Conservation (phyloP, 192 early-diverging fungal species). For the Backusella tarrabulga region DNA sequence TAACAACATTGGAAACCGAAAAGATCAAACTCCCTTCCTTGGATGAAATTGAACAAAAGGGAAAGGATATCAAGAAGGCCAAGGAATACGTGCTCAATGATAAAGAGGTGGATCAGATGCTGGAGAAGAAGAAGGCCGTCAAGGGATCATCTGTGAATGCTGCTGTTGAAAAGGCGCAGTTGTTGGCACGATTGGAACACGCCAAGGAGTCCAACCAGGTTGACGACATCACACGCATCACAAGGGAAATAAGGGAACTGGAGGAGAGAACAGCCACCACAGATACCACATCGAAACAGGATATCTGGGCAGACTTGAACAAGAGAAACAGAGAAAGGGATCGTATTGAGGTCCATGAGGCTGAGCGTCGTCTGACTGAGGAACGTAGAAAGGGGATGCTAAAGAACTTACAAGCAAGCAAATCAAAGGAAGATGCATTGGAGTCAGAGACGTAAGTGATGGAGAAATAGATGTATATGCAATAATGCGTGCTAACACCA, state of each 20-base stretch:
- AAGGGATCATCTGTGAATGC: constrained; percentile 32
- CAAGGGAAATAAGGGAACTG: constrained; percentile 33
- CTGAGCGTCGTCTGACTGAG: constrained; percentile 30
- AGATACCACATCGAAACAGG: constrained; percentile 33
- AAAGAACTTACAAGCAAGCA: not conserved
- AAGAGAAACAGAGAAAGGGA: constrained; percentile 53
- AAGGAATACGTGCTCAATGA: constrained; percentile 59
- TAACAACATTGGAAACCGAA: constrained; percentile 48
- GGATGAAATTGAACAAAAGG: constrained; percentile 54
- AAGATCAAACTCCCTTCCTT: constrained; percentile 45
- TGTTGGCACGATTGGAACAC: constrained; percentile 47
- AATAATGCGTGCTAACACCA: too few relatives aligned
- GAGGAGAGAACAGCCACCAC: constrained; percentile 33
- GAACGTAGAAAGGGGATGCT: constrained; percentile 16
- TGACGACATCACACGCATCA: constrained; percentile 42
- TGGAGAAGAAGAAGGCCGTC: constrained; percentile 53
- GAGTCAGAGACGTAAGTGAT: not conserved
- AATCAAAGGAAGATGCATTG: not conserved
- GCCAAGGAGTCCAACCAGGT: constrained; percentile 50
- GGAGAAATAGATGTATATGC: too few relatives aligned
- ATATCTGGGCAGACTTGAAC: constrained; percentile 55
- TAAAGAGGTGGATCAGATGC: constrained; percentile 64
- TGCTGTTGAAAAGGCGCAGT: constrained; percentile 47
- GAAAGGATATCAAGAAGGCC: constrained; percentile 54
- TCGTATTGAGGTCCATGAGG: constrained; percentile 41